phyloP scores from a whole-genome alignment of 1,139 yeast species.

The Suhomyces terraborum region DNA sequence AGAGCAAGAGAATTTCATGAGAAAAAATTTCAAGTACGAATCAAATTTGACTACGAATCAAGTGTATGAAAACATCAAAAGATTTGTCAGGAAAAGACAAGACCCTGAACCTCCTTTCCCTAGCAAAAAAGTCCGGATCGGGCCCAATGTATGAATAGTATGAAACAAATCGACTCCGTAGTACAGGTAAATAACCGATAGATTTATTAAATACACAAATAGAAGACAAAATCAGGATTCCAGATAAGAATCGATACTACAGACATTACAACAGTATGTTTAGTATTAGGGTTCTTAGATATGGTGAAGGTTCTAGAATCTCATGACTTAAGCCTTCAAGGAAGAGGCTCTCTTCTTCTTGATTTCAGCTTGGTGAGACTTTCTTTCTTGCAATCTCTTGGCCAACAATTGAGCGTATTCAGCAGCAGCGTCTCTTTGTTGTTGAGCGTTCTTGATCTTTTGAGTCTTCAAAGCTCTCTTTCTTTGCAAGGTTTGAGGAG shows the following conservation, averaged over 20 bases:
- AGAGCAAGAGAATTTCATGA: constrained; percentile 65
- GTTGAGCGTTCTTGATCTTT: constrained; percentile 96
- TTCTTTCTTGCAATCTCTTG: constrained; percentile 96
- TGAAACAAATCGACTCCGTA: too few species aligned
- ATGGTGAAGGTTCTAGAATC: constrained; percentile 12
- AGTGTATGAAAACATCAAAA: constrained; percentile 73
- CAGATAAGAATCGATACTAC: constrained; percentile 9
- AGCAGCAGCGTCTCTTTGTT: constrained; percentile 99
- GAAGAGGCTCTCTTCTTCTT: constrained; percentile 99
- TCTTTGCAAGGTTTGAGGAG: constrained; percentile 99
- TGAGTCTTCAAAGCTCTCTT: constrained; percentile 95
- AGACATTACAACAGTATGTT: constrained; percentile 14
- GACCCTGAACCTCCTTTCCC: constrained; percentile 14
- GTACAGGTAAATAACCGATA: constrained; percentile 7
- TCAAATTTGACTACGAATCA: constrained; percentile 69
- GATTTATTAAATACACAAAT: constrained; percentile 15
- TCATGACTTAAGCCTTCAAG: constrained; percentile 67
- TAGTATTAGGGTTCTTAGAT: constrained; percentile 15
- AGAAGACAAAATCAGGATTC: constrained; percentile 7
- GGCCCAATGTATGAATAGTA: constrained; percentile 9
- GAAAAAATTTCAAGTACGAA: constrained; percentile 57
- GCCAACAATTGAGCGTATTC: constrained; percentile 99
- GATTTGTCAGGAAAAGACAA: constrained; percentile 48
- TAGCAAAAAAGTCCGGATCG: constrained; percentile 12
- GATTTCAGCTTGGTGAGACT: constrained; percentile 97